A percentile compares a stretch with the other conserved stretches of the same genome.
Evolutionary conservation across 2,329 filamentous ascomycete genomes (phyloP).

Genomic region (Endoconidiophora laricicola): DNA sequence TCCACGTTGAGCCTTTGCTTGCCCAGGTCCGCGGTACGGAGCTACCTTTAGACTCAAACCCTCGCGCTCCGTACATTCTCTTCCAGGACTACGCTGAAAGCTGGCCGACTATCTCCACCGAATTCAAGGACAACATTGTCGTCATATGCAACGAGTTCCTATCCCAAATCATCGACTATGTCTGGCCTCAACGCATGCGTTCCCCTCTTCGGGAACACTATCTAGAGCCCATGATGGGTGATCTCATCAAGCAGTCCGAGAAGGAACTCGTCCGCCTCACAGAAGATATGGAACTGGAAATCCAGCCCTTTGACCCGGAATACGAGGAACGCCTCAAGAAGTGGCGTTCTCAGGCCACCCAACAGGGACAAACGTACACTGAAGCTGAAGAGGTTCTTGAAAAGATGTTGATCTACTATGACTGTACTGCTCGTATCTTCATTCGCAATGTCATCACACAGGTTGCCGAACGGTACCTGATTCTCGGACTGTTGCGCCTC

Average conservation of each 20-base stretch:
- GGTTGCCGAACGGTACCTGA: conserved; percentile 33
- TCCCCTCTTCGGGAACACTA: conserved; percentile 33
- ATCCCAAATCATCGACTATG: conserved; percentile 32
- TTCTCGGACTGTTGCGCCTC: conserved; percentile 33
- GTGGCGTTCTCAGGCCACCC: conserved; percentile 28
- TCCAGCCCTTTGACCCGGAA: conserved; percentile 36
- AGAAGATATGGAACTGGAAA: conserved; percentile 35
- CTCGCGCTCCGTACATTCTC: conserved; percentile 35
- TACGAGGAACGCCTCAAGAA: conserved; percentile 33
- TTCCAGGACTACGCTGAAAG: conserved; percentile 37
- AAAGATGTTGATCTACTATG: conserved; percentile 40
- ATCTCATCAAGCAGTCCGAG: conserved; percentile 29
- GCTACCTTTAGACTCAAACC: conserved; percentile 35
- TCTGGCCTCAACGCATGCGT: conserved; percentile 34
- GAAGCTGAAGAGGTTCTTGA: conserved; percentile 37
- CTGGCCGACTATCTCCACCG: conserved; percentile 34
- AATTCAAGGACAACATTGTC: conserved; percentile 37
- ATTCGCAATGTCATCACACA: conserved; percentile 36
- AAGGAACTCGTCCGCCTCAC: conserved; percentile 29
- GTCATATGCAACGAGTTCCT: conserved; percentile 39
- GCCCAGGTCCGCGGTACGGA: conserved; percentile 35
- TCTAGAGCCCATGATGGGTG: conserved; percentile 31
- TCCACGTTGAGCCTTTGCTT: conserved; percentile 32
- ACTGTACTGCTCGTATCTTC: conserved; percentile 33
- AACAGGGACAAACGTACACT: conserved; percentile 29